phyloP scores from a whole-genome alignment of 257 asterid genomes.

The Solanum verrucosum region DNA sequence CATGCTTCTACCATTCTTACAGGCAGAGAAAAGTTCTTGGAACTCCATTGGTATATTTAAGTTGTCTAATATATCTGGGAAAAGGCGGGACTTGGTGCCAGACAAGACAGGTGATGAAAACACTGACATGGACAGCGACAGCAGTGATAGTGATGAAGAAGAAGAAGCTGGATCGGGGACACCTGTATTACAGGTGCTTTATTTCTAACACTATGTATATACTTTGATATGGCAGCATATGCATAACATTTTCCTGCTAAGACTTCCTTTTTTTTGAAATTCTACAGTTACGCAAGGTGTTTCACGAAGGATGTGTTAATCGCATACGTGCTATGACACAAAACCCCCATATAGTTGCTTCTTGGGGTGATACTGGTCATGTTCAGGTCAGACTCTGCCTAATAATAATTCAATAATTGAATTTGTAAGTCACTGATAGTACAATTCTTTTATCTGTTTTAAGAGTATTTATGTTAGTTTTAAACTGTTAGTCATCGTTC shows the following conservation, averaged over 20 bases:
- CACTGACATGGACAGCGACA: conserved; percentile 70
- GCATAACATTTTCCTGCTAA: background rate
- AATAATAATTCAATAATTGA: background rate
- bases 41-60: conserved; percentile 71
- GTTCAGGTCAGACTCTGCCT: conserved; percentile 56
- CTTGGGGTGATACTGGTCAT: conserved; percentile 81
- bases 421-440: background rate
- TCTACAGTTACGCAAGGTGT: conserved; percentile 53
- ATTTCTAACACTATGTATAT: background rate
- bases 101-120: conserved; percentile 36
- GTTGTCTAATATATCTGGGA: conserved; percentile 72
- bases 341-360: conserved; percentile 80
- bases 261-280: background rate
- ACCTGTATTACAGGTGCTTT: conserved; percentile 62
- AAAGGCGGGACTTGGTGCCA: conserved; percentile 65
- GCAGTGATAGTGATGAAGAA: conserved; percentile 71
- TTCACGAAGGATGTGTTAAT: conserved; percentile 78
- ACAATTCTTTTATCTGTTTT: background rate
- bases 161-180: conserved; percentile 39
- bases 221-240: background rate
- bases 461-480: background rate
- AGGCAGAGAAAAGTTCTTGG: conserved; percentile 76
- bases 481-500: background rate
- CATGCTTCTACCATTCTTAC: background rate
- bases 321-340: conserved; percentile 92